Percentiles rank a stretch among this genome's conserved stretches.
Conservation (phyloP, 345 rosid genomes). For the Salix caprea region DNA sequence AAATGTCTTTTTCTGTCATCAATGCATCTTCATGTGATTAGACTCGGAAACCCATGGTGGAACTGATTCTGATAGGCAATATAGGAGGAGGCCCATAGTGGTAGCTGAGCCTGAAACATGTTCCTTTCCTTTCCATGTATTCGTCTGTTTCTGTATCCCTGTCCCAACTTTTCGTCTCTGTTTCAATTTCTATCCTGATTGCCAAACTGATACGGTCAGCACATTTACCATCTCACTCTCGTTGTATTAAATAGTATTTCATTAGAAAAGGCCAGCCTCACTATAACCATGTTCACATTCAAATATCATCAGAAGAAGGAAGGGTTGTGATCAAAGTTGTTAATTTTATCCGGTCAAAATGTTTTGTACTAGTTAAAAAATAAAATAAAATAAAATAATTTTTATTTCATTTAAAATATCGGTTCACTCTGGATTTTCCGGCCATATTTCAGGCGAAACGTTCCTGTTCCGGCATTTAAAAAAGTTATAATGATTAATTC, state of each 20-base stretch:
- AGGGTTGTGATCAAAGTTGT: neutral
- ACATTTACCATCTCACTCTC: neutral
- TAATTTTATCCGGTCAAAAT: no score
- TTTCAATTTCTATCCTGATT: neutral
- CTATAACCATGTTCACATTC: neutral
- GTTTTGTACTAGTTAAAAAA: no score
- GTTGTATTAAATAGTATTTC: no score
- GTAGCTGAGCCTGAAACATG: neutral
- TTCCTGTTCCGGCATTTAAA: no score
- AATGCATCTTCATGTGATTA: neutral
- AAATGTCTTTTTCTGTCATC: neutral
- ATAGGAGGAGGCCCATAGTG: neutral
- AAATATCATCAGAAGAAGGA: neutral
- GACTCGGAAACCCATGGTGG: neutral
- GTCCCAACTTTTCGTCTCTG: neutral
- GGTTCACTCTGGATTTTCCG: no score
- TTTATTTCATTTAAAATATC: no score
- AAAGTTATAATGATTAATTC: no score
- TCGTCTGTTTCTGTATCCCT: neutral
- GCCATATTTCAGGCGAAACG: no score
- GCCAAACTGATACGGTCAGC: neutral
- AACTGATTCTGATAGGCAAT: neutral
- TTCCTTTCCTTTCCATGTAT: neutral
- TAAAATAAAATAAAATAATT: no score
- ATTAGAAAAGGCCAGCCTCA: neutral